Conservation (phyloP, 1,139 yeast genomes). For the Scheffersomyces stambukii region DNA sequence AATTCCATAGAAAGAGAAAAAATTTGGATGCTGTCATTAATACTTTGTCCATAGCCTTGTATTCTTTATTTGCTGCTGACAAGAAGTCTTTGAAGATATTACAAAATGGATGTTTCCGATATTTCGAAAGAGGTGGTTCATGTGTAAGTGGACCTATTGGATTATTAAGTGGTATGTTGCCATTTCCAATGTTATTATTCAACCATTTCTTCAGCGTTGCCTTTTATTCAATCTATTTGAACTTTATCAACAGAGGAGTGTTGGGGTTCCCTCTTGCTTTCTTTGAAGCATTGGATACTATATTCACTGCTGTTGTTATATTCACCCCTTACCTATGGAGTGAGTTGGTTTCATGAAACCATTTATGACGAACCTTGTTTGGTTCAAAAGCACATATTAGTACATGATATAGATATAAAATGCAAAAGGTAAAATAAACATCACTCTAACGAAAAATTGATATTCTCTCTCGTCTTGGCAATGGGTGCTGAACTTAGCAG, state of each 20-base stretch:
- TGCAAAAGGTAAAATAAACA: no score
- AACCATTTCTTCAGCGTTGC: slow-evolving; percentile 90
- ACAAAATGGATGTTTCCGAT: slow-evolving; percentile 85
- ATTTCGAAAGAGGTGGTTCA: slow-evolving; percentile 80
- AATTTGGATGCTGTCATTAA: slow-evolving; percentile 78
- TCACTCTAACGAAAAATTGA: no score
- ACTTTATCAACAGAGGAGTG: slow-evolving; percentile 63
- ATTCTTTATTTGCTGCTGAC: slow-evolving; percentile 87
- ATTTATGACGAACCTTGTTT: no score
- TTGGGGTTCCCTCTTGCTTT: slow-evolving; percentile 71
- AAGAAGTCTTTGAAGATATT: slow-evolving; percentile 57
- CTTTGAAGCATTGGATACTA: slow-evolving; percentile 61
- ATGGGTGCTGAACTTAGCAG: no score
- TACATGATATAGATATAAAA: no score
- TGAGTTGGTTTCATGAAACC: slow-evolving; percentile 33
- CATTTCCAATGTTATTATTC: slow-evolving; percentile 69
- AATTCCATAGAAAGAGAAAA: slow-evolving; percentile 78
- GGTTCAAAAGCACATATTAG: no score
- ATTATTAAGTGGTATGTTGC: slow-evolving; percentile 76
- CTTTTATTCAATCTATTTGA: slow-evolving; percentile 70
- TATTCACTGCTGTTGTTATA: slow-evolving; percentile 71
- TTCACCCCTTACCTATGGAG: slow-evolving; percentile 69
- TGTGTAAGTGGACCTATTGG: slow-evolving; percentile 79
- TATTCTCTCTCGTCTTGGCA: no score
- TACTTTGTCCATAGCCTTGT: slow-evolving; percentile 85